Evolutionary conservation across 2,329 filamentous ascomycete genomes (phyloP).

Genomic region (Aspergillus versicolor): DNA sequence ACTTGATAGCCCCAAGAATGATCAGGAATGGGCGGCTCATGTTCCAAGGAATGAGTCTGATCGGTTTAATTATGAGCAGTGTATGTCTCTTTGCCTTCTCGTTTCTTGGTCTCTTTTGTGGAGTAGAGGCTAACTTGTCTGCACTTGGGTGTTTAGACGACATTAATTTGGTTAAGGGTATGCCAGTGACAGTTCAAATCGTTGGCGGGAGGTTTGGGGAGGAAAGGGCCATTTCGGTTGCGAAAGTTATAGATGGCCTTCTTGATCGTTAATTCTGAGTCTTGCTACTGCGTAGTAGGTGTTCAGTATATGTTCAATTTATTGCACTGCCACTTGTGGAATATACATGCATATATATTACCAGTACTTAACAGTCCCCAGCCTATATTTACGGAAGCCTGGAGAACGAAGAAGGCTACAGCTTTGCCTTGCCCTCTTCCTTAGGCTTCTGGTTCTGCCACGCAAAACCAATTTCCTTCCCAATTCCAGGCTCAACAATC

Average conservation of each 20-base stretch:
- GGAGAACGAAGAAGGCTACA: constrained; percentile 13
- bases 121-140: not conserved
- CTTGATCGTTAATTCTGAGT: not conserved
- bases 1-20: constrained; percentile 24
- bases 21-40: constrained; percentile 33
- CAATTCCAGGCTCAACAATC: constrained; percentile 53
- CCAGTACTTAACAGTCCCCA: not conserved
- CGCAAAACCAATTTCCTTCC: constrained; percentile 40
- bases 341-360: not conserved
- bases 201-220: constrained; percentile 35
- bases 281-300: too few relatives aligned
- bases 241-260: constrained; percentile 30
- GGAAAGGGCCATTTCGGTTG: constrained; percentile 32
- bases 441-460: constrained; percentile 27
- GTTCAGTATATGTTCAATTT: not conserved
- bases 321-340: not conserved
- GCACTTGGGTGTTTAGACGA: constrained; percentile 22
- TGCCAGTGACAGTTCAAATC: constrained; percentile 35
- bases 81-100: constrained; percentile 11
- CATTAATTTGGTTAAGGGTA: constrained; percentile 29
- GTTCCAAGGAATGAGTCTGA: constrained; percentile 48
- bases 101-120: constrained; percentile 6
- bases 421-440: constrained; percentile 22
- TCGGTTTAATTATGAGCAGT: constrained; percentile 43
- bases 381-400: not conserved